phyloP scores from a whole-genome alignment of 2,329 filamentous ascomycete species.

The Furcasterigmium sp. region DNA sequence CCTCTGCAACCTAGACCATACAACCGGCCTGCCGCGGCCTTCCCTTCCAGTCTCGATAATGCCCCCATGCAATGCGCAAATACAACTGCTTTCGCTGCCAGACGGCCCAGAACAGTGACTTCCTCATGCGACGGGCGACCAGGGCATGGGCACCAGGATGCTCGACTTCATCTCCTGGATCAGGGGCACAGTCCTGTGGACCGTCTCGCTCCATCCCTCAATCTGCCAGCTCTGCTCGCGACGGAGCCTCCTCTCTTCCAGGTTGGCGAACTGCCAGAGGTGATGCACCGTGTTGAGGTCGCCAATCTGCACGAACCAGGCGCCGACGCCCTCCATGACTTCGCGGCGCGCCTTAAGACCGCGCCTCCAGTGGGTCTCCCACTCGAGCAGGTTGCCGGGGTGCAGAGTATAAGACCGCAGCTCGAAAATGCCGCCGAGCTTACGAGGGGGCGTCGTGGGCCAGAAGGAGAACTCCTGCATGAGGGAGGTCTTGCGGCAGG shows the following conservation, averaged over 20 bases:
- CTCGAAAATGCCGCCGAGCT: conserved; percentile 91
- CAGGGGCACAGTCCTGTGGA: conserved; percentile 96
- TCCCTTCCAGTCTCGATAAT: no score
- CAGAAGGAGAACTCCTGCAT: conserved; percentile 99
- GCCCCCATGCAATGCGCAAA: neutral
- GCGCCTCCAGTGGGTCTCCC: conserved; percentile 97
- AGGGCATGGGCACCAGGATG: conserved; percentile 90
- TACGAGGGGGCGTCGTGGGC: conserved; percentile 87
- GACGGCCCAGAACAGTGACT: neutral
- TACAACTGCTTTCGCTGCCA: neutral
- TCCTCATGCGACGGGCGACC: conserved; percentile 79
- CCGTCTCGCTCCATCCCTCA: conserved; percentile 93
- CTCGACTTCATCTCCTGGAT: conserved; percentile 96
- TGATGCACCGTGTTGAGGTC: conserved; percentile 97
- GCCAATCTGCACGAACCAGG: conserved; percentile 98
- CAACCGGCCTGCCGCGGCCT: no score
- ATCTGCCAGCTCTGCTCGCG: conserved; percentile 94
- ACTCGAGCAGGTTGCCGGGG: conserved; percentile 92
- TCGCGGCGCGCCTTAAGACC: conserved; percentile 86
- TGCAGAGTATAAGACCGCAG: conserved; percentile 94
- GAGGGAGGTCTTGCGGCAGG: conserved; percentile 77
- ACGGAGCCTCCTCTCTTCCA: conserved; percentile 86
- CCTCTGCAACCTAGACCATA: no score
- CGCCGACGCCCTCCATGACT: conserved; percentile 97
- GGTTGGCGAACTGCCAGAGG: conserved; percentile 95